These are phyloP conservation scores for Venturia effusa DNA, from an alignment of 2,329 filamentous ascomycete genomes.

Conservation along the genomic window DNA sequence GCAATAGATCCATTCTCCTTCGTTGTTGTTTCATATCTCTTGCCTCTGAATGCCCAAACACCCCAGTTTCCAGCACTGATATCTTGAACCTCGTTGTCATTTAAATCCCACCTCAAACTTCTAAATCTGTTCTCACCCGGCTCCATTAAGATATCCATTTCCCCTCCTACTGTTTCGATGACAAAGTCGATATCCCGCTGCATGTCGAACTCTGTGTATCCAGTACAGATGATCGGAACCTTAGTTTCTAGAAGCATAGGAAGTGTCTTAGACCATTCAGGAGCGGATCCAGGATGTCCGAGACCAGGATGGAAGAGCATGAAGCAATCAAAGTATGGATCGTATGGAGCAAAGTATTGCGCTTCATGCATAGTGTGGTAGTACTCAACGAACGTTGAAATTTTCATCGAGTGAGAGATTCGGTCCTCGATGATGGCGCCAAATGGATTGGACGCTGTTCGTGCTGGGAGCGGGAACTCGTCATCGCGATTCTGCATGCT, in stretches of 20 bases:
- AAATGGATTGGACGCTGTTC: conserved; percentile 79
- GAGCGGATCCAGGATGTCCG: conserved; percentile 82
- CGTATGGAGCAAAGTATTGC: conserved; percentile 83
- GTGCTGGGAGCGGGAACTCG: conserved; percentile 81
- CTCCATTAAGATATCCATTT: conserved; percentile 84
- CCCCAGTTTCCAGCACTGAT: conserved; percentile 96
- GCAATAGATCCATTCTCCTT: conserved; percentile 2
- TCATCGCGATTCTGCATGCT: conserved; percentile 88
- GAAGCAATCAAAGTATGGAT: conserved; percentile 97
- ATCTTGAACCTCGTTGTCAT: conserved; percentile 89
- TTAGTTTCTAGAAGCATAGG: conserved; percentile 90
- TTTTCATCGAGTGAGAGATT: conserved; percentile 81
- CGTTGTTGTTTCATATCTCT: conserved; percentile 63
- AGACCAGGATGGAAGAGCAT: conserved; percentile 94
- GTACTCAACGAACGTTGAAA: conserved; percentile 95
- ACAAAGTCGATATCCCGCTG: conserved; percentile 87
- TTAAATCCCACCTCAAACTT: conserved; percentile 92
- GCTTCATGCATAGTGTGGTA: conserved; percentile 94
- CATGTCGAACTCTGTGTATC: conserved; percentile 94
- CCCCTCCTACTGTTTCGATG: conserved; percentile 69
- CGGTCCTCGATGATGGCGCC: conserved; percentile 91
- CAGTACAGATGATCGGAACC: conserved; percentile 84
- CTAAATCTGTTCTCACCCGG: conserved; percentile 91
- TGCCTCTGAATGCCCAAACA: conserved; percentile 92
- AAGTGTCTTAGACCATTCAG: conserved; percentile 89